These are phyloP conservation scores for Gastrolobium bilobum DNA, from an alignment of 306 rosid genomes.

Conservation along the genomic window DNA sequence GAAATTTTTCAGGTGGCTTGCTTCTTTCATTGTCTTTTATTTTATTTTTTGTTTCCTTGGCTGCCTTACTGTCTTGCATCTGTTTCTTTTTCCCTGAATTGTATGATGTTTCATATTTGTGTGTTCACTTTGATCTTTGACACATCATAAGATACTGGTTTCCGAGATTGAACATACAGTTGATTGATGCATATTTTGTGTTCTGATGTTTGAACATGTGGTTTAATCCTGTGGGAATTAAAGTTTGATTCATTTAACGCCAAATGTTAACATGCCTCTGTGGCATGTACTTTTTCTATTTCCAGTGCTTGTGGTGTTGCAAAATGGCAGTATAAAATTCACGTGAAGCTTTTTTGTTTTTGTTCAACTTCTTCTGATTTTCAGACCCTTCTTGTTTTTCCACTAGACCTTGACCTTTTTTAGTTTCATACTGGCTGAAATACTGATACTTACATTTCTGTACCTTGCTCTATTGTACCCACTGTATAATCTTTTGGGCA, in stretches of 20 bases:
- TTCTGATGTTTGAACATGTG: neutral
- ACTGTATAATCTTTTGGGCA: neutral
- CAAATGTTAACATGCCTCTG: neutral
- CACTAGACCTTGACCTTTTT: neutral
- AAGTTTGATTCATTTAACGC: neutral
- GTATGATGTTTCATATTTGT: neutral
- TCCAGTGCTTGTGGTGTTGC: slow-evolving; percentile 29
- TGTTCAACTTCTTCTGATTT: neutral
- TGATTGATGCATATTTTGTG: neutral
- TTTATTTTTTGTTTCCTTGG: neutral
- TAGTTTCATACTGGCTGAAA: slow-evolving; percentile 22
- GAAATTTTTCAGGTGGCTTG: slow-evolving; percentile 90
- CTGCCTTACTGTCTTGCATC: neutral
- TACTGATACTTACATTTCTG: neutral
- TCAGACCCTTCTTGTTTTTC: neutral
- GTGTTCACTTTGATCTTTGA: neutral
- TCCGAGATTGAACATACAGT: neutral
- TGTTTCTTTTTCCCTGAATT: slow-evolving; percentile 11
- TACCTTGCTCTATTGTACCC: slow-evolving; percentile 22
- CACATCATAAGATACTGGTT: neutral
- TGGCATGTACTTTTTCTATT: slow-evolving; percentile 16
- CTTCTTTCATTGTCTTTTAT: slow-evolving; percentile 12
- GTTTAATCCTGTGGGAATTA: neutral
- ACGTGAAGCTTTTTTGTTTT: neutral
- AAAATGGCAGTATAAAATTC: neutral